phyloP scores from a whole-genome alignment of 1,284 basidiomycete species.

The Microbotryomycetes sp. region DNA sequence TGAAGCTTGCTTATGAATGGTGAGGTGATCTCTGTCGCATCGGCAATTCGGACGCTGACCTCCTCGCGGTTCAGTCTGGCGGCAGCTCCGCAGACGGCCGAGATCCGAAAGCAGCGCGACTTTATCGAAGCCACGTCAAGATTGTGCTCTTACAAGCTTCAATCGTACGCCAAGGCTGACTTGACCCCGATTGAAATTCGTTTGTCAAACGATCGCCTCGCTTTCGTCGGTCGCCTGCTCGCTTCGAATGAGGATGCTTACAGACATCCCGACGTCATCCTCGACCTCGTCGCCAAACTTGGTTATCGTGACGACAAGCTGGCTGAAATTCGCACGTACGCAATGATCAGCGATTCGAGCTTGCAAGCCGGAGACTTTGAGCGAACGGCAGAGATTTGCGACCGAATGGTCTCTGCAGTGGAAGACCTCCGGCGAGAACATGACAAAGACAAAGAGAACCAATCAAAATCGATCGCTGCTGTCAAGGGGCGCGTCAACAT shows the following conservation, averaged over 20 bases:
- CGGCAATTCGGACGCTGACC: background rate
- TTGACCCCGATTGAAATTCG: slow-evolving; percentile 86
- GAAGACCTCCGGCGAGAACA: slow-evolving; percentile 45
- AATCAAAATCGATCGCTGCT: slow-evolving; percentile 3
- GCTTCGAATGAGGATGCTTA: slow-evolving; percentile 75
- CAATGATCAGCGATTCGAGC: slow-evolving; percentile 80
- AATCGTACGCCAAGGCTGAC: slow-evolving; percentile 57
- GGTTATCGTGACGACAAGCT: slow-evolving; percentile 61
- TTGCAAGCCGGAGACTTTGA: slow-evolving; percentile 68
- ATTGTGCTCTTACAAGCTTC: slow-evolving; percentile 71
- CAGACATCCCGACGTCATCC: slow-evolving; percentile 77
- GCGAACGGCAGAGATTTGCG: slow-evolving; percentile 61
- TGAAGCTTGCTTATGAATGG: slow-evolving; percentile 94
- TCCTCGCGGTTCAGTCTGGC: slow-evolving; percentile 52
- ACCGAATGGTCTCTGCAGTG: slow-evolving; percentile 63
- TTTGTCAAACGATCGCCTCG: slow-evolving; percentile 71
- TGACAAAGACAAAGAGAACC: slow-evolving; percentile 28
- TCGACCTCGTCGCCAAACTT: slow-evolving; percentile 79
- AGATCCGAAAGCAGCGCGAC: slow-evolving; percentile 63
- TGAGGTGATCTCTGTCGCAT: slow-evolving; percentile 47
- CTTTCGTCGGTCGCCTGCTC: slow-evolving; percentile 68
- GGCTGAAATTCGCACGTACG: slow-evolving; percentile 69
- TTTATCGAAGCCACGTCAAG: slow-evolving; percentile 91
- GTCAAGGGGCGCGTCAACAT: slow-evolving; percentile 29
- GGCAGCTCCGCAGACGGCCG: slow-evolving; percentile 59